Base-by-base conservation (phyloP, 2,329 filamentous ascomycete genomes). In the Alternaria novae-zelandiae region DNA sequence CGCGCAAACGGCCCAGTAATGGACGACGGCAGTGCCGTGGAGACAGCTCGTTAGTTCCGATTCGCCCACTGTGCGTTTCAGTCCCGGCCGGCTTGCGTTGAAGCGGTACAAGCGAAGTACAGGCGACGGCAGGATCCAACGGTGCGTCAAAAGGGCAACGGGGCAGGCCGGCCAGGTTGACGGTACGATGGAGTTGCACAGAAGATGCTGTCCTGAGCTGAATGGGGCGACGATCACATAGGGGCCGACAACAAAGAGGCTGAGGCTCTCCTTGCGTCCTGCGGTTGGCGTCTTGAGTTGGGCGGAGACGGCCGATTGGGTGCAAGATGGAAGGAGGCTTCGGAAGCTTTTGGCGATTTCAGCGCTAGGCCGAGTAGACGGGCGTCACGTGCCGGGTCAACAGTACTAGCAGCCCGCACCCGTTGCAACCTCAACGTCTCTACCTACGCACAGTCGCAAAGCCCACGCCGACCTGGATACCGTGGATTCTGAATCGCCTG, bases 341-440 rank as follows among this genome's bases (percentile, higher is more conserved):
- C 57, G 43, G 57, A 53, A 56, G 45, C 44, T 59, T 57, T 25
- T 56, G 25, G 57, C 45, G 46, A 32, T 30, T 21, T 41, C 21
- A 51, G 44, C 57, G 57, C 61, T 60, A 63, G 30, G 51, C 43
- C 49, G 46, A 26, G 54, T 41, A 41, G 36, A 41, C 36, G 36
- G 26, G 23, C 41, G 32, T 63, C 60, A 63, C 60, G 60, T 63
- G 60, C 36, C 15, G 26, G 13, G 45, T 54, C 44, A 54, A 54
- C 56, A 47, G 54, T 56, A 43, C 60, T 64, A 65, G 50, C 64
- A 61, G 62, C 57, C 64, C 68, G 65, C 65, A 63, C 54, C 62
- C 63, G 58, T 67, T 67, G 50, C 58, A 66, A 61, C 67, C 46
- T 67, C 65, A 64, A 74, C 73, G 62, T 69, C 68, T 66, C 70